Evolutionary conservation across 768 basidiomycete genomes (phyloP).

Genomic region (Coprinopsis marcescibilis): DNA sequence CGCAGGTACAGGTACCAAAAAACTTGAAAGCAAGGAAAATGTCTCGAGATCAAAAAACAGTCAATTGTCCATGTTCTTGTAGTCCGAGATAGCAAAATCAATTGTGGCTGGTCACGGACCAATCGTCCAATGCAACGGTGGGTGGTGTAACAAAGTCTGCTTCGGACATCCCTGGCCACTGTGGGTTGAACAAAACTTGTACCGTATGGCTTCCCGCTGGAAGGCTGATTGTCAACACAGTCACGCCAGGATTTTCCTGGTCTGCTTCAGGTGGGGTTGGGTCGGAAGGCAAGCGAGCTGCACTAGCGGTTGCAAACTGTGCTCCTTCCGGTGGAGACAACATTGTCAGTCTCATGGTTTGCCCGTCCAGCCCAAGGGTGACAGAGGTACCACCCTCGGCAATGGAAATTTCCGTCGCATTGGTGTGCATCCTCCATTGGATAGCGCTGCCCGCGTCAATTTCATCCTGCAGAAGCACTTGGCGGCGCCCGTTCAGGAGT

Average conservation of each 20-base stretch:
- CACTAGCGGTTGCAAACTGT: conserved; percentile 47
- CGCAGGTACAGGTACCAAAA: too few species aligned
- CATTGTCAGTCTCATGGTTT: conserved; percentile 62
- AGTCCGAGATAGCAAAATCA: too few species aligned
- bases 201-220: conserved; percentile 67
- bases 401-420: conserved; percentile 71
- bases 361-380: conserved; percentile 64
- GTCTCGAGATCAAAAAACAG: background rate
- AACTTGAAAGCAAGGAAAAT: too few species aligned
- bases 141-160: conserved; percentile 62
- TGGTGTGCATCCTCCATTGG: conserved; percentile 95
- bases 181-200: conserved; percentile 90
- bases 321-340: conserved; percentile 64
- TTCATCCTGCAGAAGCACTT: conserved; percentile 93
- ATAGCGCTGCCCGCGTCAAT: conserved; percentile 53
- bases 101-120: conserved; percentile 79
- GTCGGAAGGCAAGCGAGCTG: conserved; percentile 57
- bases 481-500: conserved; percentile 72
- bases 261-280: conserved; percentile 55
- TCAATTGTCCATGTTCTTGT: background rate
- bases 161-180: conserved; percentile 68
- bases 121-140: conserved; percentile 64
- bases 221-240: conserved; percentile 69
- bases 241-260: conserved; percentile 73
- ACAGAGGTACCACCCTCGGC: conserved; percentile 72